These are phyloP conservation scores for Serendipita sp. DNA, from an alignment of 768 basidiomycete genomes.

Conservation along the genomic window DNA sequence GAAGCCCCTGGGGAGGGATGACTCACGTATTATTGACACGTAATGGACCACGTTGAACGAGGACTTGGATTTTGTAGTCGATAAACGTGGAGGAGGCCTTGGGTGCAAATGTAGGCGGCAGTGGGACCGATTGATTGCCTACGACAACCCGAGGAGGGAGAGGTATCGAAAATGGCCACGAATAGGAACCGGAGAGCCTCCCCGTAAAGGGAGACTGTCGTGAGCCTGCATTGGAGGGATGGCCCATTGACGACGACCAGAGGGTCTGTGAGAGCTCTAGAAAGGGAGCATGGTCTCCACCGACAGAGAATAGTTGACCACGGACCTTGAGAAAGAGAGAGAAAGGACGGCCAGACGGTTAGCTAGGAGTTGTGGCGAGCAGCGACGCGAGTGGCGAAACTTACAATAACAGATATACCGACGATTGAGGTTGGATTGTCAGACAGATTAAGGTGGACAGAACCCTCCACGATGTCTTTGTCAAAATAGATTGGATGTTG, in stretches of 20 bases:
- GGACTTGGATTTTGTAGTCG: conserved; percentile 7
- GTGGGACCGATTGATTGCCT: background rate
- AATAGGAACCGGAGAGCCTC: background rate
- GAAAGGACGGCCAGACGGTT: too few relatives aligned
- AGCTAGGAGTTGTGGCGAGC: background rate
- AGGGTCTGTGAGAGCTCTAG: conserved; percentile 5
- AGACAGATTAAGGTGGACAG: background rate
- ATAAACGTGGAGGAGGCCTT: conserved; percentile 2
- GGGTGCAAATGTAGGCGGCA: conserved; percentile 1
- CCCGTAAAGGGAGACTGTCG: conserved; percentile 4
- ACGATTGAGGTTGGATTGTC: background rate
- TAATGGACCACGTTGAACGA: conserved; percentile 4
- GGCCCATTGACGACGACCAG: background rate
- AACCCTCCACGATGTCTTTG: background rate
- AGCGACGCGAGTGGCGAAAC: background rate
- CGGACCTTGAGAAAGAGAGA: background rate
- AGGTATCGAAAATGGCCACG: background rate
- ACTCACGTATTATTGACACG: conserved; percentile 8
- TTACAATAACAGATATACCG: background rate
- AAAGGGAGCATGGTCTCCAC: background rate
- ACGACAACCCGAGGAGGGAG: background rate
- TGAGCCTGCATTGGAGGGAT: background rate
- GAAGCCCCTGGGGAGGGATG: background rate
- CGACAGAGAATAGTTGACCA: background rate
- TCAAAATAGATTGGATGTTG: conserved; percentile 7